Evolutionary conservation across 2,329 filamentous ascomycete species (phyloP).

Genomic region (Curvularia eragrostidis): DNA sequence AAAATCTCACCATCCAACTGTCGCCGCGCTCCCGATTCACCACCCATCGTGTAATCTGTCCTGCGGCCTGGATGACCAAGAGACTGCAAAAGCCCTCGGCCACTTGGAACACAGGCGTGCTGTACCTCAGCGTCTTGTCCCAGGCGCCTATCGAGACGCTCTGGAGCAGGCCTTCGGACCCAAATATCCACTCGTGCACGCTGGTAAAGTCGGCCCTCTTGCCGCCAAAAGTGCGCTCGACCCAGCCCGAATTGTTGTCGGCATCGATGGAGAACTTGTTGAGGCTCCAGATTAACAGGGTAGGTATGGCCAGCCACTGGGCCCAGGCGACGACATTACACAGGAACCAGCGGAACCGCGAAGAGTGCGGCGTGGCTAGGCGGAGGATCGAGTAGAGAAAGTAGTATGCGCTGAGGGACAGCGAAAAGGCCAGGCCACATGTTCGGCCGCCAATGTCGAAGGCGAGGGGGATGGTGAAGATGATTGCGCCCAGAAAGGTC

Average conservation of each 20-base stretch:
- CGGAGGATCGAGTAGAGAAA: constrained; percentile 83
- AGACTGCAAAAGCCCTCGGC: constrained; percentile 96
- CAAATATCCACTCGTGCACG: constrained; percentile 85
- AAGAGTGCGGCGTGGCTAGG: constrained; percentile 79
- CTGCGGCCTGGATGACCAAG: constrained; percentile 91
- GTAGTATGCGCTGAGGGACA: constrained; percentile 89
- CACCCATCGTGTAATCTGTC: constrained; percentile 92
- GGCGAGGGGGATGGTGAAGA: constrained; percentile 93
- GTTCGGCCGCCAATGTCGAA: constrained; percentile 97
- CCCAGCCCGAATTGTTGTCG: constrained; percentile 74
- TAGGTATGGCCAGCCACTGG: constrained; percentile 87
- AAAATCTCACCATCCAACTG: constrained; percentile 83
- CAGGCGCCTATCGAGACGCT: constrained; percentile 81
- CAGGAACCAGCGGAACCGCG: constrained; percentile 75
- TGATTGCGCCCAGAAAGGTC: constrained; percentile 87
- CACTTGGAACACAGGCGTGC: constrained; percentile 91
- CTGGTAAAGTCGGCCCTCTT: constrained; percentile 69
- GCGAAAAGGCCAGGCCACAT: constrained; percentile 91
- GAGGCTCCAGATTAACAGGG: constrained; percentile 90
- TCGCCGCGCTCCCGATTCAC: constrained; percentile 93
- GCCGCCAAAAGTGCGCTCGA: constrained; percentile 76
- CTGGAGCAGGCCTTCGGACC: constrained; percentile 82
- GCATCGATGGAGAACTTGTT: constrained; percentile 94
- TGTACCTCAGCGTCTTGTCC: constrained; percentile 88
- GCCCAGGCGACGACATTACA: constrained; percentile 73